Evolutionary conservation across 108 stramenopile genomes (phyloP).

Genomic region (Phaeodactylum tricornutum): DNA sequence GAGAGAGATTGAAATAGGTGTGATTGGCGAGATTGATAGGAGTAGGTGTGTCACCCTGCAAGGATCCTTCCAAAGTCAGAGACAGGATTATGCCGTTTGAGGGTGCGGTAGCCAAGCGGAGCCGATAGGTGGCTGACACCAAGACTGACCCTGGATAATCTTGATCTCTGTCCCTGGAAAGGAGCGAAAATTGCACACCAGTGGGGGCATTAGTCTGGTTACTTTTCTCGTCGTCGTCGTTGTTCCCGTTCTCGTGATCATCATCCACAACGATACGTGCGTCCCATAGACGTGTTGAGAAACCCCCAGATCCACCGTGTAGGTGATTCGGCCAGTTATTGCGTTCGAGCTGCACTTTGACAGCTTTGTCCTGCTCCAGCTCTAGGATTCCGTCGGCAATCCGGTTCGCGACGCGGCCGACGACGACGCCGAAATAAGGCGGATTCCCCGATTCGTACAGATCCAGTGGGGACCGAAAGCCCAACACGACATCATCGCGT

Average conservation of each 20-base stretch:
- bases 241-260: not conserved
- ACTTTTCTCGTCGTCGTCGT: no score
- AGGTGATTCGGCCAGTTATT: conserved; percentile 80
- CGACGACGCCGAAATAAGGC: conserved; percentile 53
- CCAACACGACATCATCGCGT: conserved; percentile 46
- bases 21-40: conserved; percentile 77
- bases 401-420: conserved; percentile 84
- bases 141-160: conserved; percentile 67
- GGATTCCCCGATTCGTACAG: conserved; percentile 37
- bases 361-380: conserved; percentile 12
- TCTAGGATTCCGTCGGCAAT: conserved; percentile 53
- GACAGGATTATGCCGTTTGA: conserved; percentile 20
- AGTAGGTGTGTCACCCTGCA: conserved; percentile 29
- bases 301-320: conserved; percentile 75
- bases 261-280: conserved; percentile 22
- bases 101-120: conserved; percentile 19
- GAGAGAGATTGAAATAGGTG: conserved; percentile 74
- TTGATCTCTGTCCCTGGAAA: conserved; percentile 61
- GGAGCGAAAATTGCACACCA: conserved; percentile 32
- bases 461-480: conserved; percentile 33
- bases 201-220: no score
- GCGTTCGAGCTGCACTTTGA: conserved; percentile 37
- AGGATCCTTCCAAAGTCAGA: conserved; percentile 39
- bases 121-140: conserved; percentile 50
- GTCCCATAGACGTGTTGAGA: conserved; percentile 46